A percentile compares a stretch with the other conserved stretches of the same genome.
Conservation (phyloP, 805 yeast species). For the Starmerella sp. region DNA sequence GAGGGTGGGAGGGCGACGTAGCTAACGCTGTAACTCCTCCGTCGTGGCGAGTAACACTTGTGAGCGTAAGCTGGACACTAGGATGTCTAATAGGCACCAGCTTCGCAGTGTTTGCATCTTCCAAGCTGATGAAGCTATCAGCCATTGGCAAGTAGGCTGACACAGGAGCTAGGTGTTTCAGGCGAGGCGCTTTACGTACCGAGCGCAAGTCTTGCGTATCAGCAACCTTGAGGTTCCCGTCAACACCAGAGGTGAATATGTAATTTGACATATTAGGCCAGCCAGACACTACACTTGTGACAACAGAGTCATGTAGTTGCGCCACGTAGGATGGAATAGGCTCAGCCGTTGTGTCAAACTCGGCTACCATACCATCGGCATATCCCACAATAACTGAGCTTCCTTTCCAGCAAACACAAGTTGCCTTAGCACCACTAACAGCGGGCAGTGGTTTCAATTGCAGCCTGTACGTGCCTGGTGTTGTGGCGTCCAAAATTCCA, state of each 20-base stretch:
- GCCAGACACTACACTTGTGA: constrained; percentile 31
- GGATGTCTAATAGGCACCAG: constrained; percentile 32
- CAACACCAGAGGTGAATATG: constrained; percentile 33
- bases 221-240: constrained; percentile 34
- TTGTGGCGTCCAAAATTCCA: neutral
- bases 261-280: constrained; percentile 30
- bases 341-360: constrained; percentile 34
- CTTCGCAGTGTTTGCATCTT: constrained; percentile 34
- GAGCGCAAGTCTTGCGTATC: constrained; percentile 28
- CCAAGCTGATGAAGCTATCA: constrained; percentile 33
- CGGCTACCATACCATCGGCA: constrained; percentile 48
- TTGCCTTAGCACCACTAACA: constrained; percentile 17
- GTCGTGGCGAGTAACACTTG: constrained; percentile 32
- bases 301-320: constrained; percentile 33
- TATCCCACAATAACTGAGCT: constrained; percentile 45
- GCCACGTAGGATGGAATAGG: constrained; percentile 31
- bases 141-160: constrained; percentile 22
- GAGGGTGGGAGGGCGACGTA: constrained; percentile 37
- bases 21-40: constrained; percentile 35
- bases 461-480: constrained; percentile 22
- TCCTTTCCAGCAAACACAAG: constrained; percentile 39
- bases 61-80: constrained; percentile 23
- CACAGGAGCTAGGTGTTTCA: constrained; percentile 4
- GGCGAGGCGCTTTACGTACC: constrained; percentile 7
- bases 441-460: constrained; percentile 24